These are phyloP conservation scores for Solanum lycopersicoides DNA, from an alignment of 257 asterid species.

Conservation along the genomic window DNA sequence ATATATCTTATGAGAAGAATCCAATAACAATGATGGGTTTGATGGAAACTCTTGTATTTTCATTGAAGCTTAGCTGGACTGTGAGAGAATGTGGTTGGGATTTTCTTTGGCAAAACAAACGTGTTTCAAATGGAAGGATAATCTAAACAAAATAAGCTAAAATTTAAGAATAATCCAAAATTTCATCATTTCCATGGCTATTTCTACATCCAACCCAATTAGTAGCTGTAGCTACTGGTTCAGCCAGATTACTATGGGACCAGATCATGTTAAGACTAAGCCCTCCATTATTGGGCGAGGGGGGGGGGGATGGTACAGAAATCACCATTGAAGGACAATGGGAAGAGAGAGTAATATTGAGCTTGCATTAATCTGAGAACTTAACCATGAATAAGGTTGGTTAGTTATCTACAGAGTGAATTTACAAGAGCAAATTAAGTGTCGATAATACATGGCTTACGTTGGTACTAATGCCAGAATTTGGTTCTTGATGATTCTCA, in stretches of 20 bases:
- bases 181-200: neutral
- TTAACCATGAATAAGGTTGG: constrained; percentile 5
- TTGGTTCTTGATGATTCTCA: constrained; percentile 93
- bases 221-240: neutral
- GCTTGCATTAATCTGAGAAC: constrained; percentile 1
- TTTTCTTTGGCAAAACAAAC: neutral
- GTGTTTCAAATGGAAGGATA: neutral
- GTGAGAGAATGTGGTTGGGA: neutral
- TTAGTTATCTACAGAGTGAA: constrained; percentile 28
- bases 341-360: neutral
- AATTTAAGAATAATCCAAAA: neutral
- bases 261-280: neutral
- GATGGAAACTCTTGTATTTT: neutral
- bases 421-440: neutral
- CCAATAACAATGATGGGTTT: neutral
- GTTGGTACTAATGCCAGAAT: constrained; percentile 88
- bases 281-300: neutral
- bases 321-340: neutral
- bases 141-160: neutral
- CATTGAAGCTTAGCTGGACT: neutral
- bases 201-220: neutral
- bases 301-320: neutral
- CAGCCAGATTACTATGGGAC: neutral
- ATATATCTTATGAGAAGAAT: neutral
- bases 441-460: constrained; percentile 4